Conservation (phyloP, 768 basidiomycete genomes). For the Rhodocollybia butyracea region DNA sequence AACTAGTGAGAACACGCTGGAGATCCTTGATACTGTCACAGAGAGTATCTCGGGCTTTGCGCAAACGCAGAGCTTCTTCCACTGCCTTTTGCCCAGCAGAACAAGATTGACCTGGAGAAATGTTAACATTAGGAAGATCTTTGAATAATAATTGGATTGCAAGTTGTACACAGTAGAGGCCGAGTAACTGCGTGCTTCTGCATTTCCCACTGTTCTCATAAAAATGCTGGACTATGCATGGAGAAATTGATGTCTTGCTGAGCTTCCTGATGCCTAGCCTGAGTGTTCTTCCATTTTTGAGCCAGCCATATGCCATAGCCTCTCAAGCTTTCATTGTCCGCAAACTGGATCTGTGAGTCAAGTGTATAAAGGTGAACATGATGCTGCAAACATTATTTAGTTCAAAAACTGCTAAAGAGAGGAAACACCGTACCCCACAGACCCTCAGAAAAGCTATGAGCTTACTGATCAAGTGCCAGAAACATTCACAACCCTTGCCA, state of each 20-base stretch:
- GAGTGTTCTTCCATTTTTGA: not conserved
- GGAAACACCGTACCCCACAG: no score
- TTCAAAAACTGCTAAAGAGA: not conserved
- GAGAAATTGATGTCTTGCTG: not conserved
- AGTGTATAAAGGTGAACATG: constrained; percentile 13
- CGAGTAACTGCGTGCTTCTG: constrained; percentile 7
- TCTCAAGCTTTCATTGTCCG: no score
- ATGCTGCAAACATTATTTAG: constrained; percentile 7
- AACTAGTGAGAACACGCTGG: not conserved
- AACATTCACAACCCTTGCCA: no score
- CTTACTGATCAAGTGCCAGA: no score
- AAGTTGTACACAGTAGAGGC: constrained; percentile 15
- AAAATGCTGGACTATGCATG: not conserved
- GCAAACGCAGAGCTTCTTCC: no score
- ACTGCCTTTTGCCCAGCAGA: no score
- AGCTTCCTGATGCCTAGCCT: not conserved
- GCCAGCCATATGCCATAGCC: constrained; percentile 14
- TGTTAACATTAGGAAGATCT: no score
- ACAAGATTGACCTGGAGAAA: not conserved
- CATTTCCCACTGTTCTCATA: constrained; percentile 8
- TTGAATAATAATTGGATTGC: no score
- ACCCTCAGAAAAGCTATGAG: no score
- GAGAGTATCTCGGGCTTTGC: not conserved
- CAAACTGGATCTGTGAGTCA: constrained; percentile 11
- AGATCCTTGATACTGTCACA: not conserved